Percentiles rank a stretch among this genome's conserved stretches.
phyloP scores from a whole-genome alignment of 345 rosid species.

The Hypericum androsaemum region DNA sequence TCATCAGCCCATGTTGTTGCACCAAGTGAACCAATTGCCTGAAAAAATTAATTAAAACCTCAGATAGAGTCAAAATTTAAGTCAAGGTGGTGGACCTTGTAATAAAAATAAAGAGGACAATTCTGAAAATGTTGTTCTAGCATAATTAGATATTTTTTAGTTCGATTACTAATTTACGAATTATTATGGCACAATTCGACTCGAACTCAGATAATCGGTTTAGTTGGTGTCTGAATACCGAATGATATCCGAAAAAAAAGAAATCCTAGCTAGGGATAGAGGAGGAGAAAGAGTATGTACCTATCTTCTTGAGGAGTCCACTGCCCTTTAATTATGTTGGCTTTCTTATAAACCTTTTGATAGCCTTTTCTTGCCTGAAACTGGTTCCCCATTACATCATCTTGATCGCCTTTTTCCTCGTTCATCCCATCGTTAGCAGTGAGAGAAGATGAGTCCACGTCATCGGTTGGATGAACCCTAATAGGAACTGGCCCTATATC shows the following conservation, averaged over 20 bases:
- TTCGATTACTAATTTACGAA: too few relatives aligned
- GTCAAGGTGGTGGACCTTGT: too few relatives aligned
- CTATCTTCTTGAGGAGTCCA: constrained; percentile 61
- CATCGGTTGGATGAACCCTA: constrained; percentile 6
- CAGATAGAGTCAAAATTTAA: too few relatives aligned
- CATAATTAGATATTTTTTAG: too few relatives aligned
- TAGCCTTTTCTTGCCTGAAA: constrained; percentile 12
- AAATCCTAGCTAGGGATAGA: neutral
- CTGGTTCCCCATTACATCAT: constrained; percentile 15
- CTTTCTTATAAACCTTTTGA: constrained; percentile 18
- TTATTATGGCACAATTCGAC: too few relatives aligned
- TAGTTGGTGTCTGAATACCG: neutral
- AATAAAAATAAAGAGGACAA: too few relatives aligned
- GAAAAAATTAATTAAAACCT: too few relatives aligned
- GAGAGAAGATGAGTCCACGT: constrained; percentile 11
- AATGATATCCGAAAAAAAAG: neutral
- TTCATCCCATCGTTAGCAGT: constrained; percentile 5
- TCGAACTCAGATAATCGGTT: too few relatives aligned
- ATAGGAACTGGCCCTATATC: too few relatives aligned
- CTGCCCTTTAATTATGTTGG: constrained; percentile 47
- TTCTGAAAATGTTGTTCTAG: too few relatives aligned
- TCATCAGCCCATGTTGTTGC: too few relatives aligned
- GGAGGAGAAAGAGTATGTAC: constrained; percentile 13
- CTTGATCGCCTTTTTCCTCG: constrained; percentile 9
- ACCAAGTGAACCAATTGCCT: too few relatives aligned